These are phyloP conservation scores for Colletotrichum graminicola DNA, from an alignment of 2,329 filamentous ascomycete genomes.

Conservation along the genomic window DNA sequence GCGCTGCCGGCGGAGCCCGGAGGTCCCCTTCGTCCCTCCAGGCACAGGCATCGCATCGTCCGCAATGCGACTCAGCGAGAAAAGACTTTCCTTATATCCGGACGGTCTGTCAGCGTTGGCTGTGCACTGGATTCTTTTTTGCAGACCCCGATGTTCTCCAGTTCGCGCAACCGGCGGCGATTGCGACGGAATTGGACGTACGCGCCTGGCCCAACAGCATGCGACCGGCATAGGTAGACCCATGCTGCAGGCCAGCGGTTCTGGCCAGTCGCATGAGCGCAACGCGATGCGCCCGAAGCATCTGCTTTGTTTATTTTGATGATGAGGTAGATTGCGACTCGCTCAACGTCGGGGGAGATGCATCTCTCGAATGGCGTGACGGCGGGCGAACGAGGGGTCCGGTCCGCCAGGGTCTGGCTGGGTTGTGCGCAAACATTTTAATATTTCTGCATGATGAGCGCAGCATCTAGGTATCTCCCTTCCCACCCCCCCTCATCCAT, in stretches of 20 bases:
- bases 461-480: constrained; percentile 44
- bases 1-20: neutral
- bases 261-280: constrained; percentile 40
- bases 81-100: constrained; percentile 8
- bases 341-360: constrained; percentile 4
- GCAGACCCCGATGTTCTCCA: neutral
- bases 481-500: constrained; percentile 47
- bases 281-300: constrained; percentile 40
- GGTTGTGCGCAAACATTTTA: constrained; percentile 36
- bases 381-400: constrained; percentile 15
- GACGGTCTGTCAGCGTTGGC: constrained; percentile 6
- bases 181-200: constrained; percentile 32
- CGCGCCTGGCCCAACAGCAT: constrained; percentile 33
- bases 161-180: constrained; percentile 23
- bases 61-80: constrained; percentile 27
- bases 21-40: neutral
- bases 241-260: constrained; percentile 25
- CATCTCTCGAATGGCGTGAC: constrained; percentile 19
- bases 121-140: constrained; percentile 9
- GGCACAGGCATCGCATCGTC: constrained; percentile 14
- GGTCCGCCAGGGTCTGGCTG: constrained; percentile 27
- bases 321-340: constrained; percentile 25
- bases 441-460: constrained; percentile 39
- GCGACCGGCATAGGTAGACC: constrained; percentile 29
- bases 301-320: constrained; percentile 38